Evolutionary conservation across 345 rosid genomes (phyloP).

Genomic region (Geranium brycei): DNA sequence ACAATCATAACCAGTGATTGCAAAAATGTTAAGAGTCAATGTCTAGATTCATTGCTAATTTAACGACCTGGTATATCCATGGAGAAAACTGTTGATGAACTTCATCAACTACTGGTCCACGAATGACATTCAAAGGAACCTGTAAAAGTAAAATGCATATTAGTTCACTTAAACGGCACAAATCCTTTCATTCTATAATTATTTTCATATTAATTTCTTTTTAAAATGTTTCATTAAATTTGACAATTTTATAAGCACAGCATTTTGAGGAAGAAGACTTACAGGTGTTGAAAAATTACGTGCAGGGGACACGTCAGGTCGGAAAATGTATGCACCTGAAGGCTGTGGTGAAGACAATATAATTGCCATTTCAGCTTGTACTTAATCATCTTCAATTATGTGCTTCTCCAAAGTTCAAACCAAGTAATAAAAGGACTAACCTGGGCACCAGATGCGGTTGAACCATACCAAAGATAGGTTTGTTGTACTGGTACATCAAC

Average conservation of each 20-base stretch:
- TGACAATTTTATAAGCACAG: too few species aligned
- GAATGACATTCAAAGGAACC: conserved; percentile 45
- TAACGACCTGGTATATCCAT: conserved; percentile 63
- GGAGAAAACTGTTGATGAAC: conserved; percentile 65
- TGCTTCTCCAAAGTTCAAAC: too few species aligned
- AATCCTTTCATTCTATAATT: too few species aligned
- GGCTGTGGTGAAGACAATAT: conserved; percentile 17
- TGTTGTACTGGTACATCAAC: conserved; percentile 56
- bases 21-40: too few species aligned
- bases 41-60: too few species aligned
- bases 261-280: conserved; percentile 6
- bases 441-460: conserved; percentile 21
- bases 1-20: background rate
- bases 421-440: too few species aligned
- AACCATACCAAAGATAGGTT: conserved; percentile 70
- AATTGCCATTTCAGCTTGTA: background rate
- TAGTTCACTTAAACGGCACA: too few species aligned
- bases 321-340: conserved; percentile 78
- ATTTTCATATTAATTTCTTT: too few species aligned
- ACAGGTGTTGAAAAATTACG: conserved; percentile 36
- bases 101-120: conserved; percentile 61
- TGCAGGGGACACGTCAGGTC: conserved; percentile 40
- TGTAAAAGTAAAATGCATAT: conserved; percentile 7
- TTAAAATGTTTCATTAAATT: too few species aligned
- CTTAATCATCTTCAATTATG: background rate